Evolutionary conservation across 108 stramenopile genomes (phyloP).

Genomic region (Phaeodactylum tricornutum): DNA sequence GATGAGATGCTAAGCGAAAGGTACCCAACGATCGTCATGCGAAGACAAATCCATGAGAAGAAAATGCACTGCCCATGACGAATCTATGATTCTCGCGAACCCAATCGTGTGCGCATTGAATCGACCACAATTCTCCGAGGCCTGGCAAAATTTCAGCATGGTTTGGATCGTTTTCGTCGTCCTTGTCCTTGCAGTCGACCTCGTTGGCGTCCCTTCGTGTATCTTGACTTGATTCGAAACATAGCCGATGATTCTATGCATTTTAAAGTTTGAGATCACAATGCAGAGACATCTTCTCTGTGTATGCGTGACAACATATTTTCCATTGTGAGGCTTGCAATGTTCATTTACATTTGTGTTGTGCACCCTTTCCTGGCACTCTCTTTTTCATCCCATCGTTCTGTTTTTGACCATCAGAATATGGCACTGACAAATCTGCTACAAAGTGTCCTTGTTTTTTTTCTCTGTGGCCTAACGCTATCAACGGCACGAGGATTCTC

Average conservation of each 20-base stretch:
- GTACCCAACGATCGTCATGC: no score
- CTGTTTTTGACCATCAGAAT: background rate
- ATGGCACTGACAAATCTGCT: background rate
- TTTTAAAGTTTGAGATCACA: constrained; percentile 16
- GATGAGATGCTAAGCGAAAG: no score
- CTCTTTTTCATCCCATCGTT: background rate
- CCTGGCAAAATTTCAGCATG: background rate
- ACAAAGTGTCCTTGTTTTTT: background rate
- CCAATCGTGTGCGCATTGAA: no score
- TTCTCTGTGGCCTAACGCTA: background rate
- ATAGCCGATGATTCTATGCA: constrained; percentile 2
- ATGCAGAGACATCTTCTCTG: background rate
- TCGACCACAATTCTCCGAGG: constrained; percentile 17
- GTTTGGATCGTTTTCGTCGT: background rate
- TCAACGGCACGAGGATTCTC: background rate
- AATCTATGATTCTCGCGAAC: no score
- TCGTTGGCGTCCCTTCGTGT: background rate
- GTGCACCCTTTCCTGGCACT: background rate
- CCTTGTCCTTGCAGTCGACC: background rate
- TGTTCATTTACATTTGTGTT: background rate
- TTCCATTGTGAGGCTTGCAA: background rate
- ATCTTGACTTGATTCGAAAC: background rate
- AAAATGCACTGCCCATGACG: no score
- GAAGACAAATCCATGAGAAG: no score
- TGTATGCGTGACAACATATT: constrained; percentile 4